phyloP scores from a whole-genome alignment of 2,329 filamentous ascomycete species.

The Fusarium equiseti region DNA sequence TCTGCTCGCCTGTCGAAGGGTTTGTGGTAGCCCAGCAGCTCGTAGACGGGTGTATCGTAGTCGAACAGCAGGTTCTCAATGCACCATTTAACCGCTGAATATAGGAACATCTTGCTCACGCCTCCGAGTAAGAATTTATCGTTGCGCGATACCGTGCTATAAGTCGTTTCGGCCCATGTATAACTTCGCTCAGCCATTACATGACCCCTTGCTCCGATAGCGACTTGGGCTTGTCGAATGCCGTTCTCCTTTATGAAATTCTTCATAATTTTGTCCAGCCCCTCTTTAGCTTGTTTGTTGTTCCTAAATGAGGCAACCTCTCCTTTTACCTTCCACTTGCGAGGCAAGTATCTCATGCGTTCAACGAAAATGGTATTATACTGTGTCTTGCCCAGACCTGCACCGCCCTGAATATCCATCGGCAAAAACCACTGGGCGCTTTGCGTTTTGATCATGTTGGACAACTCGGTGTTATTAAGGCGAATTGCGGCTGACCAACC shows the following conservation, averaged over 20 bases:
- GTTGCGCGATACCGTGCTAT: constrained; percentile 14
- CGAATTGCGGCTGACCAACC: constrained; percentile 17
- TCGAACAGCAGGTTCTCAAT: background rate
- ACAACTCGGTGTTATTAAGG: constrained; percentile 1
- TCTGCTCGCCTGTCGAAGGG: constrained; percentile 16
- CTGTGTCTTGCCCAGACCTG: background rate
- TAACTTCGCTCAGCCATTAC: constrained; percentile 25
- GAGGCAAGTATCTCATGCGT: background rate
- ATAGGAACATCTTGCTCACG: constrained; percentile 34
- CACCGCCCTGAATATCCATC: constrained; percentile 31
- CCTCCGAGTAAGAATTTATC: constrained; percentile 36
- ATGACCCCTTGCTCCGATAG: constrained; percentile 26
- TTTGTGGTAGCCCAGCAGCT: constrained; percentile 20
- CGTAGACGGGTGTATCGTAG: constrained; percentile 23
- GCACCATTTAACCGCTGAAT: constrained; percentile 23
- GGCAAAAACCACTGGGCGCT: constrained; percentile 4
- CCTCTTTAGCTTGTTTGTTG: background rate
- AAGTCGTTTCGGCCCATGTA: constrained; percentile 36
- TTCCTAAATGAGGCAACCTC: background rate
- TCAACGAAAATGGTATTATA: constrained; percentile 35
- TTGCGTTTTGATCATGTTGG: background rate
- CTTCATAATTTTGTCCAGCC: constrained; percentile 14
- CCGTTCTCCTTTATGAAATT: constrained; percentile 32
- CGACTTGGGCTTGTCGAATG: constrained; percentile 36
- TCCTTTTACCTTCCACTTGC: constrained; percentile 18